Evolutionary conservation across 2,329 filamentous ascomycete species (phyloP), one percentile per base, ranked within the genome.

Genomic region (Emergomyces orientalis): DNA sequence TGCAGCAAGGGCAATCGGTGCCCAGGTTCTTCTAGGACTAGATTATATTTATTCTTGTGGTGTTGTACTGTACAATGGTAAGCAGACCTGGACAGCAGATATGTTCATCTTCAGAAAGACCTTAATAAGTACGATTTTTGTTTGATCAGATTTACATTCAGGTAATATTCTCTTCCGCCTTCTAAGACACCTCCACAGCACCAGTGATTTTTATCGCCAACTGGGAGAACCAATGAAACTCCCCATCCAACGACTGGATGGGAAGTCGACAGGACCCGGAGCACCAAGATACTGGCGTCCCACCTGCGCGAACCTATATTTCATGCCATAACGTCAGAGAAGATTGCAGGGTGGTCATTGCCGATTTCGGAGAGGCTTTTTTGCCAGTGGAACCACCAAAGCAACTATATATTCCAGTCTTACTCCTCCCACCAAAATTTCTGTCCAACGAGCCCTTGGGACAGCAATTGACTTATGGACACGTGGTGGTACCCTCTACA

Each of bases 241-340:
- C 17, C 43, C 43, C 4, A 13, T 45, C 7, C 14, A 17, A 17
- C 43, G 14, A 6, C 17, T 45, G 4, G 43, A 45, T 19, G 43
- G 43, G 2, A 17, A 60, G 54, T 63, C 58, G 66, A 67, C 34
- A 37, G 34, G 34, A 1, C 34, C 34, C 34, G 34, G 9, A 37
- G 34, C 34, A 37, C 34, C 34, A 7, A 37, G 34, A 7, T 37
- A 37, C 34, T 37, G 34, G 34, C 34, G 34, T 8, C 9, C 34
- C 34, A 37, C 34, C 34, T 37, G 34, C 34, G 9, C 34, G 34
- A 37, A 37, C 34, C 9, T 37, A 37, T 37, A 37, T 37, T 37
- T 37, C 34, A 9, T 37, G 34, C 34, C 34, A 37, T n/a, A 37
- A 37, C 34, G 34, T 37, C 34, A 37, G 1, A 37, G 34, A 9